phyloP scores from a whole-genome alignment of 164 flowering plant genomes.

The Stephania cephalantha region DNA sequence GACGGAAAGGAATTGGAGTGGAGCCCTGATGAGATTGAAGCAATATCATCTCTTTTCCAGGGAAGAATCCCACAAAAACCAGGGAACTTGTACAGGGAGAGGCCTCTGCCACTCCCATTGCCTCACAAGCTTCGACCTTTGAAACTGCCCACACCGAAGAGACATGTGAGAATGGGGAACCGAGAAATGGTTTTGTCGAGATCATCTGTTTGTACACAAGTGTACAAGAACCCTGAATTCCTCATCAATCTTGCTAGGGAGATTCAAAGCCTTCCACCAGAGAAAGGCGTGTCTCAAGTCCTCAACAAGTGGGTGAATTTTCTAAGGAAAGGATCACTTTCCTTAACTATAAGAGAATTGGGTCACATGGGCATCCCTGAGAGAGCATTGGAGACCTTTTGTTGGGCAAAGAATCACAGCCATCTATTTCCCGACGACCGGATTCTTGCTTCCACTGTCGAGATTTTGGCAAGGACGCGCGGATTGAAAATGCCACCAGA shows the following conservation, averaged over 20 bases:
- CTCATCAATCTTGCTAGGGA: conserved; percentile 62
- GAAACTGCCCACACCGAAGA: conserved; percentile 64
- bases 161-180: conserved; percentile 27
- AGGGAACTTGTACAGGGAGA: conserved; percentile 50
- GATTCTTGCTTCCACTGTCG: conserved; percentile 67
- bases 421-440: conserved; percentile 80
- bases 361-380: conserved; percentile 86
- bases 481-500: conserved; percentile 53
- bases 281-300: conserved; percentile 45
- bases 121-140: conserved; percentile 72
- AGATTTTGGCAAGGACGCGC: conserved; percentile 58
- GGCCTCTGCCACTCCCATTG: conserved; percentile 77
- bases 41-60: conserved; percentile 77
- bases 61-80: conserved; percentile 87
- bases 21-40: conserved; percentile 72
- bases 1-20: conserved; percentile 27
- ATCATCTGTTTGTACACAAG: conserved; percentile 30
- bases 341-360: conserved; percentile 76
- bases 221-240: conserved; percentile 65
- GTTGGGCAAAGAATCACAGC: conserved; percentile 77
- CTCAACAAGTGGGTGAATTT: conserved; percentile 48
- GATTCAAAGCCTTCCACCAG: conserved; percentile 50
- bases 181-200: conserved; percentile 21
- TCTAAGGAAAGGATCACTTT: conserved; percentile 77
- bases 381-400: conserved; percentile 67